phyloP scores from a whole-genome alignment of 106 monocot species.

The Dendrobium nobile region DNA sequence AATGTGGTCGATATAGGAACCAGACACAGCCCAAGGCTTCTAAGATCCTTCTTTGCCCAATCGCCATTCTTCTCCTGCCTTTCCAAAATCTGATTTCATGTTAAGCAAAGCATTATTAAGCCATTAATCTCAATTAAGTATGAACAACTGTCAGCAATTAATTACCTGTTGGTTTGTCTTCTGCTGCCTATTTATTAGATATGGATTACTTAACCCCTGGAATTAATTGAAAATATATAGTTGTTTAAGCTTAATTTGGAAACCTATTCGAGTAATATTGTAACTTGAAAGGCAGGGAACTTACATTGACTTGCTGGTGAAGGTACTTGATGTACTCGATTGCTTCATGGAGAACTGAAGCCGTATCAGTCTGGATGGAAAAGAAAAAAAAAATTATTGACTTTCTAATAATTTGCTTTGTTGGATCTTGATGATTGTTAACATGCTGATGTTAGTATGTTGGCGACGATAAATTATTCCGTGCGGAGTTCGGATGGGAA shows the following conservation, averaged over 20 bases:
- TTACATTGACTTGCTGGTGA: conserved; percentile 42
- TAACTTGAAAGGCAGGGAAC: background rate
- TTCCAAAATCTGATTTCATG: conserved; percentile 17
- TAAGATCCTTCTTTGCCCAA: conserved; percentile 30
- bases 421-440: no score
- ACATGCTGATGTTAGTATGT: no score
- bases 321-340: conserved; percentile 45
- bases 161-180: conserved; percentile 27
- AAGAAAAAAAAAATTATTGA: background rate
- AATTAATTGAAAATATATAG: background rate
- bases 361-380: conserved; percentile 34
- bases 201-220: conserved; percentile 31
- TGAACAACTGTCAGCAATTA: background rate
- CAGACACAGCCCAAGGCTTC: conserved; percentile 57
- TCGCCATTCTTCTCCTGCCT: conserved; percentile 22
- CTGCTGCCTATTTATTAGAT: conserved; percentile 31
- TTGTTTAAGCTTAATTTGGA: no score
- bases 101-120: no score
- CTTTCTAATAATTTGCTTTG: no score
- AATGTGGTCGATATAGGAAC: conserved; percentile 62
- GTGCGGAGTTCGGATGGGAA: no score
- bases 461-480: no score
- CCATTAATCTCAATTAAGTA: background rate
- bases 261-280: no score
- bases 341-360: conserved; percentile 44